Evolutionary conservation across 768 basidiomycete genomes (phyloP).

Genomic region (Gautieria morchelliformis): DNA sequence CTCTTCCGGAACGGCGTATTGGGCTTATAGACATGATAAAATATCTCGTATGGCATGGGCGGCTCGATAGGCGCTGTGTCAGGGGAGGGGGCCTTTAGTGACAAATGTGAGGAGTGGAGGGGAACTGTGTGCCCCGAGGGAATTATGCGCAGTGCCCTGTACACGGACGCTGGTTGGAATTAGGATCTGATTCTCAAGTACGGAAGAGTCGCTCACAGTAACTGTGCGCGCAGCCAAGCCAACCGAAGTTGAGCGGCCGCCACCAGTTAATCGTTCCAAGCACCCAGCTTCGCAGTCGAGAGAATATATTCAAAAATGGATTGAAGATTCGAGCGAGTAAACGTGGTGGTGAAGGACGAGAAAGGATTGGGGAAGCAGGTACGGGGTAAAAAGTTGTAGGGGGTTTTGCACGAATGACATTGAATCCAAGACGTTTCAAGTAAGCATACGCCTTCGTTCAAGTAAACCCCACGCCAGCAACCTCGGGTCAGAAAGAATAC

Average conservation of each 20-base stretch:
- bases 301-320: slow-evolving; percentile 23
- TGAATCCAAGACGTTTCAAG: slow-evolving; percentile 85
- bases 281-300: slow-evolving; percentile 20
- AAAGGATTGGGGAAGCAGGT: slow-evolving; percentile 28
- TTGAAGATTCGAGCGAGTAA: slow-evolving; percentile 27
- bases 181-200: not conserved
- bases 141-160: slow-evolving; percentile 61
- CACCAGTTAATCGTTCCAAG: slow-evolving; percentile 48
- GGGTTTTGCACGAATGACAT: slow-evolving; percentile 65
- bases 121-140: slow-evolving; percentile 51
- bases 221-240: slow-evolving; percentile 41
- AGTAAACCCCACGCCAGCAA: not conserved
- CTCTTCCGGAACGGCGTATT: slow-evolving; percentile 76
- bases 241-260: slow-evolving; percentile 44
- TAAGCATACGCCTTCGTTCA: slow-evolving; percentile 75
- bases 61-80: too few relatives aligned
- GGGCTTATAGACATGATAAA: slow-evolving; percentile 90
- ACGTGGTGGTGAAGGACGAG: slow-evolving; percentile 15
- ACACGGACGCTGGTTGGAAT: slow-evolving; percentile 47
- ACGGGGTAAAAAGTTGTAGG: slow-evolving; percentile 45
- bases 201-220: slow-evolving; percentile 35
- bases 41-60: slow-evolving; percentile 57
- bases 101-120: slow-evolving; percentile 23
- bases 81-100: too few relatives aligned
- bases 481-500: too few relatives aligned